Conservation (phyloP, 768 basidiomycete species). For the Dioszegia hungarica region DNA sequence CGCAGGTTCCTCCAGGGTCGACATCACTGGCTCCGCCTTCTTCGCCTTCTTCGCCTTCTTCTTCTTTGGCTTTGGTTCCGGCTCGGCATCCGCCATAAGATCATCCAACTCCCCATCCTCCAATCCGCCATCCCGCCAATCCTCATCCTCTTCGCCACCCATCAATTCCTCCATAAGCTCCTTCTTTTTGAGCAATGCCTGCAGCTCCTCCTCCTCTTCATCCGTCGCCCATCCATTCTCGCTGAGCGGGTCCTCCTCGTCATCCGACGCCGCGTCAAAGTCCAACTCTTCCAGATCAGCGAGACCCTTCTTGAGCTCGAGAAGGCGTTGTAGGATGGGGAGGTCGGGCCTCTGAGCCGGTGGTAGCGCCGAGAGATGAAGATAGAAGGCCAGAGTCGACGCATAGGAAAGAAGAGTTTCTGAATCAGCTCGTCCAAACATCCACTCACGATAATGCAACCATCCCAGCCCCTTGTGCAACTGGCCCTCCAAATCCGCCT, state of each 20-base stretch:
- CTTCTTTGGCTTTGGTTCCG: constrained; percentile 48
- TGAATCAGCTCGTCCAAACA: constrained; percentile 44
- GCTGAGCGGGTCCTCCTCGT: constrained; percentile 34
- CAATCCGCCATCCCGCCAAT: constrained; percentile 29
- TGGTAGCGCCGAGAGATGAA: constrained; percentile 70
- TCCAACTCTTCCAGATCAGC: constrained; percentile 78
- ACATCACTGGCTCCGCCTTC: constrained; percentile 12
- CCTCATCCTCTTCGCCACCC: constrained; percentile 28
- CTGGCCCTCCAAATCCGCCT: constrained; percentile 28
- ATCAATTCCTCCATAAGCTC: constrained; percentile 21
- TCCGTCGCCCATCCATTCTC: constrained; percentile 49
- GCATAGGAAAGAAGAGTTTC: constrained; percentile 87
- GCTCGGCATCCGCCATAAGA: constrained; percentile 19
- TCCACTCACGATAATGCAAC: constrained; percentile 75
- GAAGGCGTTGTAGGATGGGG: constrained; percentile 69
- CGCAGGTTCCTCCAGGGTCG: constrained; percentile 66
- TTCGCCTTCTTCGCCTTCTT: constrained; percentile 54
- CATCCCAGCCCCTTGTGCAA: constrained; percentile 43
- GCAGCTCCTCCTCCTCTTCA: constrained; percentile 49
- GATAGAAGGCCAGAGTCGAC: constrained; percentile 84
- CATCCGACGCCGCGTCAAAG: constrained; percentile 53
- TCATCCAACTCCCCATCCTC: constrained; percentile 45
- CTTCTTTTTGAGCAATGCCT: constrained; percentile 19
- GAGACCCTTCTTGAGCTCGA: constrained; percentile 76
- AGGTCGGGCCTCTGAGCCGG: constrained; percentile 57